These are phyloP conservation scores for Physaria fendleri DNA, from an alignment of 345 rosid genomes.

Conservation along the genomic window DNA sequence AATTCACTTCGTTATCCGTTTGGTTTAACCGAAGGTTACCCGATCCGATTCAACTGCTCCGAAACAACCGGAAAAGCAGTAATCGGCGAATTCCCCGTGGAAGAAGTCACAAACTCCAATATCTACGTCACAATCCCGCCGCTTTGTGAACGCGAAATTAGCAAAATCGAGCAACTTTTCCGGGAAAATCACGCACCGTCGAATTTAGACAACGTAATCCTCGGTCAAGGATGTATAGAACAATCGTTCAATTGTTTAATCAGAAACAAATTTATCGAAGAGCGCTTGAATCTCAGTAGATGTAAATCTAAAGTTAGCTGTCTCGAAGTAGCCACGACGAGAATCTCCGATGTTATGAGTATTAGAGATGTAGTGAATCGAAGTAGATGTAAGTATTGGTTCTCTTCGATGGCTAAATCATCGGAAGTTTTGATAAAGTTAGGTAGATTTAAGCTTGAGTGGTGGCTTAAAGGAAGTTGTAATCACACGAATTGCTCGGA, in stretches of 20 bases:
- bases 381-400: constrained; percentile 34
- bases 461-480: constrained; percentile 64
- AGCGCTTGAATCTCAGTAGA: neutral
- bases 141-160: constrained; percentile 42
- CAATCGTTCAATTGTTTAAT: constrained; percentile 21
- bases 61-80: neutral
- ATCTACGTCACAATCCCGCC: constrained; percentile 37
- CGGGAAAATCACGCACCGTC: constrained; percentile 39
- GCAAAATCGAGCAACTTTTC: constrained; percentile 35
- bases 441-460: constrained; percentile 38
- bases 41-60: constrained; percentile 47
- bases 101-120: neutral
- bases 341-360: neutral
- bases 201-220: constrained; percentile 33
- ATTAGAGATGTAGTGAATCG: neutral
- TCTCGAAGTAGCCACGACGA: constrained; percentile 7
- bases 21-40: constrained; percentile 49
- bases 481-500: constrained; percentile 28
- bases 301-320: constrained; percentile 30
- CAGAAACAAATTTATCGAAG: constrained; percentile 16
- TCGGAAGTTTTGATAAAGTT: constrained; percentile 27
- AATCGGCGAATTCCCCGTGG: constrained; percentile 32
- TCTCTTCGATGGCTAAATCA: constrained; percentile 44
- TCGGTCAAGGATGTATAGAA: constrained; percentile 34
- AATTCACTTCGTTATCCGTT: constrained; percentile 41